Evolutionary conservation across 2,329 filamentous ascomycete genomes (phyloP), one percentile per base, ranked within the genome.

Genomic region (Aspergillus carbonarius): DNA sequence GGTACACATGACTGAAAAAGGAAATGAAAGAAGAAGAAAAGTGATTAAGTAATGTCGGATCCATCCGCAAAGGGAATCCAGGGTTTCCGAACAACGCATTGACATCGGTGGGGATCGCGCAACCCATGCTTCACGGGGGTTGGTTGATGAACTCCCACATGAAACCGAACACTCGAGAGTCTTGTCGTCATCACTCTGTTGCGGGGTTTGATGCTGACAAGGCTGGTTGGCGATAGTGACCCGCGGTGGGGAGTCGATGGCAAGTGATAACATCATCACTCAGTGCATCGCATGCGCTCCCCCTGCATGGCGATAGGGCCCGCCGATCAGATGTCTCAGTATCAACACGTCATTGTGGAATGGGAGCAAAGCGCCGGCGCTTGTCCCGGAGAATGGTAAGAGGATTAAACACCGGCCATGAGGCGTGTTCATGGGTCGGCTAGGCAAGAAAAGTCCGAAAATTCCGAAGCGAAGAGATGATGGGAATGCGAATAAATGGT

Each of bases 361-460:
- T 51, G 25, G 54, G 54, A 59, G 56, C 54, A 63, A 25, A 59
- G 59, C 63, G 63, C 62, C 64, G 27, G 63, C 63, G 64, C 61
- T 54, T 57, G 46, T 50, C 48, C 54, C 35, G 35, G 20, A 37
- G 54, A 44, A 47, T 37, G 39, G 30, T 58, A 52, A 44, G n/a
- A 34, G 48, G 39, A 44, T 55, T 25, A 48, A 50, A 44, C 20
- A n/a, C 51, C 23, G 44, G 18, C n/a, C 27, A 34, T 37, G 25
- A 13, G 20, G 40, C 34, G 32, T 30, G 9, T 39, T 44, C 44
- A 51, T 56, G 55, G 55, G 39, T 40, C 44, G 40, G 49, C 42
- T 48, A 37, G 50, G 57, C 50, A 20, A 12, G 25, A 49, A 60
- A 58, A 61, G 25, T 57, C 52, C 54, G 54, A 54, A 44, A 60